These are phyloP conservation scores for Exidia glandulosa DNA, from an alignment of 768 basidiomycete species.

Conservation along the genomic window DNA sequence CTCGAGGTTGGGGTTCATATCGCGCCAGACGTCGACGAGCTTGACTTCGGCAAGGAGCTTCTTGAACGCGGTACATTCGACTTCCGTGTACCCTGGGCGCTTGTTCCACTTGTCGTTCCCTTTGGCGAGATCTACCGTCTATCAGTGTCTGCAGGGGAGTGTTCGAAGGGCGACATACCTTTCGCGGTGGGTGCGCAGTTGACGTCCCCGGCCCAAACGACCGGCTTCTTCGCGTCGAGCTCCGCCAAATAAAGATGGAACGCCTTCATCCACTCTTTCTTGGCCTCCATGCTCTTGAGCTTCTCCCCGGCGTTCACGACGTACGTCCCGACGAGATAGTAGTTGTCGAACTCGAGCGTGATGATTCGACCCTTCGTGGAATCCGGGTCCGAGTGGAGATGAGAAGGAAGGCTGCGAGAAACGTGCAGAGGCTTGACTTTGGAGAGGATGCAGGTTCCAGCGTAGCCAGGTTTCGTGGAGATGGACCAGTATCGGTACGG, in stretches of 20 bases:
- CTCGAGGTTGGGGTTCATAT: slow-evolving; percentile 50
- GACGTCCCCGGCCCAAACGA: slow-evolving; percentile 82
- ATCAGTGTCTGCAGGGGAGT: background rate
- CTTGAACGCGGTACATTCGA: slow-evolving; percentile 66
- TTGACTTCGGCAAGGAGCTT: slow-evolving; percentile 17
- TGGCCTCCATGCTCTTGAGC: slow-evolving; percentile 66
- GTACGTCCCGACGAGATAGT: slow-evolving; percentile 68
- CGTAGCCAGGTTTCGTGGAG: slow-evolving; percentile 70
- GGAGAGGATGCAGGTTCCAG: slow-evolving; percentile 72
- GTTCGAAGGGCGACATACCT: slow-evolving; percentile 28
- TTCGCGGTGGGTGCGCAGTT: slow-evolving; percentile 75
- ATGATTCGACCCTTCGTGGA: slow-evolving; percentile 66
- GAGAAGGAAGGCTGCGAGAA: slow-evolving; percentile 57
- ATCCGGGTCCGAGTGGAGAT: slow-evolving; percentile 50
- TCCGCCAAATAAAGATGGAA: slow-evolving; percentile 64
- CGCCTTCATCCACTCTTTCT: slow-evolving; percentile 70
- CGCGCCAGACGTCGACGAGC: slow-evolving; percentile 76
- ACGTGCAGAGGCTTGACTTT: slow-evolving; percentile 63
- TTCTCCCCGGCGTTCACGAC: slow-evolving; percentile 72
- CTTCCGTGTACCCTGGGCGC: slow-evolving; percentile 72
- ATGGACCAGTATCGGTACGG: slow-evolving; percentile 71
- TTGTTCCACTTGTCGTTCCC: slow-evolving; percentile 78
- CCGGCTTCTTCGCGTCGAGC: slow-evolving; percentile 67
- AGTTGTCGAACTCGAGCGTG: slow-evolving; percentile 66
- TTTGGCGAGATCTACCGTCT: slow-evolving; percentile 49